A percentile compares a stretch with the other conserved stretches of the same genome.
phyloP scores from a whole-genome alignment of 2,329 filamentous ascomycete genomes.

The Penicillium sp. region DNA sequence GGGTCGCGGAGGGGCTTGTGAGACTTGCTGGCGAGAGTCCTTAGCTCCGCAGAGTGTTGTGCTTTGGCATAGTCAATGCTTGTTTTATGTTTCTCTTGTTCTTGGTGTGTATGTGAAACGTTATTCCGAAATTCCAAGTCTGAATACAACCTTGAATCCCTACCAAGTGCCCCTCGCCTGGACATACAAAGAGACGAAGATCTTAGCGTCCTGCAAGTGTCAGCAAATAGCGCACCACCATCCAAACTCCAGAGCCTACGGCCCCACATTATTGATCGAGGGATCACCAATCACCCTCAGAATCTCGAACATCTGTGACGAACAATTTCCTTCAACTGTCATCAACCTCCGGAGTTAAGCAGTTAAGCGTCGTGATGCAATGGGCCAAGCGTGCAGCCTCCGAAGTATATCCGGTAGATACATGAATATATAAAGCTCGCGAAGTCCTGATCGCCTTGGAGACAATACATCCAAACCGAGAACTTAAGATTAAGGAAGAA shows the following conservation, averaged over 20 bases:
- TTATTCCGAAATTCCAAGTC: no score
- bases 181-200: not conserved
- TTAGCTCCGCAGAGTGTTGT: not conserved
- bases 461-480: not conserved
- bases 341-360: not conserved
- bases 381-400: not conserved
- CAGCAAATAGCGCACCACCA: conserved; percentile 8
- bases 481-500: not conserved
- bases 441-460: not conserved
- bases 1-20: conserved; percentile 4
- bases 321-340: not conserved
- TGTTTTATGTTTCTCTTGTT: no score
- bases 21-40: not conserved
- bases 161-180: no score
- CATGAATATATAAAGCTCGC: not conserved
- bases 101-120: no score
- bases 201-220: conserved; percentile 5
- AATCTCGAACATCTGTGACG: no score
- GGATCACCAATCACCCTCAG: not conserved
- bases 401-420: not conserved
- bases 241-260: not conserved
- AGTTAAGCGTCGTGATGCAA: not conserved
- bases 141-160: no score
- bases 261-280: no score
- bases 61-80: no score